Evolutionary conservation across 2,329 filamentous ascomycete species (phyloP).

Genomic region (Hymenoscyphus repandus): DNA sequence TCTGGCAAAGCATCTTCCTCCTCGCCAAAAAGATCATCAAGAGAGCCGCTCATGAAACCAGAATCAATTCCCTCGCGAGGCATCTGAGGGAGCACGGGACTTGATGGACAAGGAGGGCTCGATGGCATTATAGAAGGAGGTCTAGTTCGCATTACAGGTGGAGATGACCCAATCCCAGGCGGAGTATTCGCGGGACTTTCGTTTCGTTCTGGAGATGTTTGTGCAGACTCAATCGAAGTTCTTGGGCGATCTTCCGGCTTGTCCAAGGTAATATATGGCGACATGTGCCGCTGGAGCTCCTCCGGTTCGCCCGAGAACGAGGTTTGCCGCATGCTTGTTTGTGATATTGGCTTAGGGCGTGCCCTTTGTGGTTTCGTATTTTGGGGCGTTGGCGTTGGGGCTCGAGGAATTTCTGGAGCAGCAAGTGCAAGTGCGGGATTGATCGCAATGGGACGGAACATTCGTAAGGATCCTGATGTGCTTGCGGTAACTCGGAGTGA

Average conservation of each 20-base stretch:
- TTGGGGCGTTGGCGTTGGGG: constrained; percentile 67
- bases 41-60: constrained; percentile 77
- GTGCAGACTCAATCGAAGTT: constrained; percentile 38
- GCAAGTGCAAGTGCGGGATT: constrained; percentile 41
- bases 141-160: constrained; percentile 66
- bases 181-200: constrained; percentile 61
- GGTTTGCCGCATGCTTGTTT: constrained; percentile 54
- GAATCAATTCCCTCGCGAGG: constrained; percentile 53
- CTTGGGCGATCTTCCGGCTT: constrained; percentile 30
- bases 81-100: constrained; percentile 54
- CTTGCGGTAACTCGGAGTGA: constrained; percentile 87
- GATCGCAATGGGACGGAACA: constrained; percentile 66
- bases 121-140: constrained; percentile 64
- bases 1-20: constrained; percentile 32
- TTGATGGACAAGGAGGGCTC: constrained; percentile 69
- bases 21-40: constrained; percentile 56
- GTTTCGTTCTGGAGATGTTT: constrained; percentile 43
- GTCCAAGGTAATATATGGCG: constrained; percentile 35
- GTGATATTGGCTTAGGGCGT: constrained; percentile 23
- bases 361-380: constrained; percentile 34
- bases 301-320: constrained; percentile 48
- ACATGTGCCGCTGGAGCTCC: constrained; percentile 30
- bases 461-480: constrained; percentile 80
- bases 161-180: constrained; percentile 82
- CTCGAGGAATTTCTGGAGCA: constrained; percentile 68